Conservation (phyloP, 176 grass and related monocot species). For the Areca catechu region DNA sequence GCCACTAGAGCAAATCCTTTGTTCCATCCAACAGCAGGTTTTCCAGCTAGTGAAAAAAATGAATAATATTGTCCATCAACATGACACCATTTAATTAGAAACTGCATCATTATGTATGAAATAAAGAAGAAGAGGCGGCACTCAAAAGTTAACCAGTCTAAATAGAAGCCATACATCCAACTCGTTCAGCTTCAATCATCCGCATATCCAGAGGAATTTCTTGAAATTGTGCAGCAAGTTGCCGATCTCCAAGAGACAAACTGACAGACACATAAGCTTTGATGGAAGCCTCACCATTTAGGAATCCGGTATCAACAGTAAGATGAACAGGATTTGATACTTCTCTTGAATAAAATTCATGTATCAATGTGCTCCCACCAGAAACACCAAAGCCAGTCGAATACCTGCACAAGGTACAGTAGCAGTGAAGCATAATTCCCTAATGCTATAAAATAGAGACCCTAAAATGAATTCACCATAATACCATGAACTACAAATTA, state of each 20-base stretch:
- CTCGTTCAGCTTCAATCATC: conserved; percentile 73
- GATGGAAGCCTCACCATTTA: conserved; percentile 66
- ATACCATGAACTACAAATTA: no score
- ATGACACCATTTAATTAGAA: no score
- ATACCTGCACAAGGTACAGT: conserved; percentile 46
- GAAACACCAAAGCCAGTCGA: conserved; percentile 91
- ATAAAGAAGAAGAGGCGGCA: no score
- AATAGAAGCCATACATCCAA: conserved; percentile 64
- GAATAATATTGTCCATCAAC: no score
- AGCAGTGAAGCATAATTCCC: background rate
- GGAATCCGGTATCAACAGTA: conserved; percentile 84
- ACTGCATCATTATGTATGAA: no score
- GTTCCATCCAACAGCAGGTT: no score
- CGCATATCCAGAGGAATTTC: conserved; percentile 83
- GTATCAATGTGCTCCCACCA: conserved; percentile 77
- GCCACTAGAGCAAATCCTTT: no score
- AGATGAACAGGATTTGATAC: conserved; percentile 71
- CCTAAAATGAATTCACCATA: no score
- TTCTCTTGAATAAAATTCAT: conserved; percentile 87
- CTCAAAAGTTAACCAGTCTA: background rate
- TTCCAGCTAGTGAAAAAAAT: no score
- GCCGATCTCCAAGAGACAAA: conserved; percentile 72
- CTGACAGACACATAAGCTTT: conserved; percentile 73
- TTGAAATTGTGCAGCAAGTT: conserved; percentile 79
- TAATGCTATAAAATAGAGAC: no score